Percentiles rank a stretch among this genome's conserved stretches.
Evolutionary conservation across 2,329 filamentous ascomycete genomes (phyloP).

Genomic region (Dactylonectria macrodidyma): DNA sequence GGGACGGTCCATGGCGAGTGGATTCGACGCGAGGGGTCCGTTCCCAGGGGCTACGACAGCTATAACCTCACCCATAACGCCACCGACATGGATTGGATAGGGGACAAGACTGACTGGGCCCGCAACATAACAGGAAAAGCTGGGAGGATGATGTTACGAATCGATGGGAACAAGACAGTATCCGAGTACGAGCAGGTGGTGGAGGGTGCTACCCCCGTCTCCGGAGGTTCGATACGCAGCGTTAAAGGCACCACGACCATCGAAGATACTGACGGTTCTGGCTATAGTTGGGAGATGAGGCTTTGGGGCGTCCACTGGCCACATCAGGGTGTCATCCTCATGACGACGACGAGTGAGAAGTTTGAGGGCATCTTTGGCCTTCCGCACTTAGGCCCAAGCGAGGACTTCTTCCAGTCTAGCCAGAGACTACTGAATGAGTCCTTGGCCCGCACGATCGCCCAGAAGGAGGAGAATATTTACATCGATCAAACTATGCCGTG

Average conservation of each 20-base stretch:
- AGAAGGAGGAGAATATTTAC: constrained; percentile 70
- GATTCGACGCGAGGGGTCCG: constrained; percentile 71
- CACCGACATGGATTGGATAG: constrained; percentile 76
- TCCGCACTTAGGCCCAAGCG: constrained; percentile 81
- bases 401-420: constrained; percentile 71
- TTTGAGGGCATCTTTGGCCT: constrained; percentile 92
- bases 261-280: constrained; percentile 76
- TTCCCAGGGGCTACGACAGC: constrained; percentile 61
- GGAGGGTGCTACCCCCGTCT: constrained; percentile 52
- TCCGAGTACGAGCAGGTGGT: constrained; percentile 59
- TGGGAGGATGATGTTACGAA: constrained; percentile 78
- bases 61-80: constrained; percentile 77
- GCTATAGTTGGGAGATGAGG: constrained; percentile 84
- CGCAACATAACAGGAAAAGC: constrained; percentile 84
- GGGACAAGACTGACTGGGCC: constrained; percentile 73
- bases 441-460: constrained; percentile 76
- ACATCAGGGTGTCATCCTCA: constrained; percentile 81
- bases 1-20: constrained; percentile 84
- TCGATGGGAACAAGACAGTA: constrained; percentile 70
- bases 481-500: constrained; percentile 79
- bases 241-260: constrained; percentile 80
- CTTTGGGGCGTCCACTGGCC: constrained; percentile 91
- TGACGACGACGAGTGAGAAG: constrained; percentile 94
- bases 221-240: constrained; percentile 74
- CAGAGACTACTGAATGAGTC: constrained; percentile 80